Percentiles rank a stretch among this genome's conserved stretches.
Evolutionary conservation across 495 filamentous ascomycete species (phyloP).

Genomic region (Penicillium mononematosum): DNA sequence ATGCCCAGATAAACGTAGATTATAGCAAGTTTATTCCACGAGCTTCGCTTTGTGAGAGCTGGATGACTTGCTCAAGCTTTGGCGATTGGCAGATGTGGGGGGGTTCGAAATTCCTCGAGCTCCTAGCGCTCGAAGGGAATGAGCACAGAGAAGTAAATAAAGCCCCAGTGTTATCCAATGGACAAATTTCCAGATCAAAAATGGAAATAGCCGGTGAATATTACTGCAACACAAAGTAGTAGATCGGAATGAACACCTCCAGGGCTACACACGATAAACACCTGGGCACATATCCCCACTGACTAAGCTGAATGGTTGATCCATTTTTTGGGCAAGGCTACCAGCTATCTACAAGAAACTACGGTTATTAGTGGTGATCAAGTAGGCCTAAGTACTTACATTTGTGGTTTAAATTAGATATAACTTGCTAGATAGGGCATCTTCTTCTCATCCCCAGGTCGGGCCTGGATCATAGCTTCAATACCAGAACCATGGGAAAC

Average conservation of each 20-base stretch:
- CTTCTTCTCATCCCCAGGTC: neutral
- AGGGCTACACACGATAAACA: neutral
- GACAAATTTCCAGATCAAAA: neutral
- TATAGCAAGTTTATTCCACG: neutral
- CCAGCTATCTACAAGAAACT: neutral
- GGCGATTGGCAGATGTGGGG: conserved; percentile 6
- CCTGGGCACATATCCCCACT: neutral
- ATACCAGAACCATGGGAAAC: neutral
- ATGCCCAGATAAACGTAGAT: neutral
- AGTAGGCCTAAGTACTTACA: neutral
- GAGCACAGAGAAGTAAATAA: neutral
- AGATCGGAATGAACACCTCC: neutral
- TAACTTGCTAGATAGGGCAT: neutral
- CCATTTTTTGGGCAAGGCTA: neutral
- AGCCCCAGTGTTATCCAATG: neutral
- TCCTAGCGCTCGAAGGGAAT: neutral
- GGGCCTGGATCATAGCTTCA: neutral
- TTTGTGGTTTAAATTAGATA: neutral
- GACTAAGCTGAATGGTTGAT: neutral
- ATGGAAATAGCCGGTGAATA: conserved; percentile 4
- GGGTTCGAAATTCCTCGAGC: neutral
- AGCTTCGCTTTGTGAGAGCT: neutral
- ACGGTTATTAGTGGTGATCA: neutral
- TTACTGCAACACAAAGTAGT: conserved; percentile 5
- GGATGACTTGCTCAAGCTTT: neutral